These are phyloP conservation scores for Xylaria sp. DNA, from an alignment of 2,329 filamentous ascomycete genomes.

Conservation along the genomic window DNA sequence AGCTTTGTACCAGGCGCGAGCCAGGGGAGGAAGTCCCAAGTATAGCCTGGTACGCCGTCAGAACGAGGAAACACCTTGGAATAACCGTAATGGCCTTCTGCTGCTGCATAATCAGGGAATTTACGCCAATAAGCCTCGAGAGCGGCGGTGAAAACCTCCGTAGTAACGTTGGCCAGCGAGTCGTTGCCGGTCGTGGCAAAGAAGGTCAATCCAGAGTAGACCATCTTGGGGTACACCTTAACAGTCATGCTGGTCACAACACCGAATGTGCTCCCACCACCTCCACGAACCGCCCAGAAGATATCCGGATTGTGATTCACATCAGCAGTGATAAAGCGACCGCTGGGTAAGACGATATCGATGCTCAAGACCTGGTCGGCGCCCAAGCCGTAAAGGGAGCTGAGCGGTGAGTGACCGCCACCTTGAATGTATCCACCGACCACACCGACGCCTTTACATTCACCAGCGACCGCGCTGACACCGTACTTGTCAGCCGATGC, in stretches of 20 bases:
- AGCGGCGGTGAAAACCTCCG: constrained; percentile 43
- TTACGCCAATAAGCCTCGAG: constrained; percentile 48
- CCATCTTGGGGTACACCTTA: constrained; percentile 49
- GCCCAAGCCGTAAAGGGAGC: constrained; percentile 57
- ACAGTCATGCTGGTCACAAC: constrained; percentile 48
- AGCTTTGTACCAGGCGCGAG: constrained; percentile 51
- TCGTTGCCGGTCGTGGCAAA: constrained; percentile 36
- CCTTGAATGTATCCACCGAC: constrained; percentile 51
- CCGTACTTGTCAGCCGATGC: constrained; percentile 53
- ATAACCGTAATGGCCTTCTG: constrained; percentile 43
- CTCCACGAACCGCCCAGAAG: constrained; percentile 60
- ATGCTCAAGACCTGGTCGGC: constrained; percentile 59
- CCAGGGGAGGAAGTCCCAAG: constrained; percentile 44
- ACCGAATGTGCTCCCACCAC: constrained; percentile 54
- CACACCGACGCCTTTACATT: constrained; percentile 39
- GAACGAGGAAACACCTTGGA: constrained; percentile 39
- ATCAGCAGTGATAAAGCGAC: constrained; percentile 53
- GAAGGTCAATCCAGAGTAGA: constrained; percentile 48
- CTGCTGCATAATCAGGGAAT: constrained; percentile 45
- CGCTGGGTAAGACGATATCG: constrained; percentile 58
- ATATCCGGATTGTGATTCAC: constrained; percentile 55
- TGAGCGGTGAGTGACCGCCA: constrained; percentile 63
- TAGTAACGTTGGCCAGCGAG: constrained; percentile 37
- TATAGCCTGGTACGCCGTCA: constrained; percentile 30
- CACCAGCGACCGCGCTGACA: constrained; percentile 59